Conservation (phyloP, 2,329 filamentous ascomycete genomes). For the Coleophoma crateriformis region DNA sequence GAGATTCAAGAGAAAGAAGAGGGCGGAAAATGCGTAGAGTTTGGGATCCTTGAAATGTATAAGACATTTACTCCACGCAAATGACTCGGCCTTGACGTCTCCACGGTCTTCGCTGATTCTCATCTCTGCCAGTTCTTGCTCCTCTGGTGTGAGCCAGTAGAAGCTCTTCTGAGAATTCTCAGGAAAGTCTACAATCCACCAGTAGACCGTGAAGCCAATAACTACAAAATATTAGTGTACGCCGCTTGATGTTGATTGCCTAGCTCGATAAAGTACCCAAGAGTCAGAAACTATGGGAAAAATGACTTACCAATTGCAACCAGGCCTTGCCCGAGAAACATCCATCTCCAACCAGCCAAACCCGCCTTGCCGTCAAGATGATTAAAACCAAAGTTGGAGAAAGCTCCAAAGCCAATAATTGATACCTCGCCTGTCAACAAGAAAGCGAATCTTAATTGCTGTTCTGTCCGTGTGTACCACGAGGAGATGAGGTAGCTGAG, state of each 20-base stretch:
- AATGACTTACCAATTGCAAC: slow-evolving; percentile 40
- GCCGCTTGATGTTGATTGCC: background rate
- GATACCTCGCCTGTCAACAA: slow-evolving; percentile 60
- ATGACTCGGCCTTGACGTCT: slow-evolving; percentile 42
- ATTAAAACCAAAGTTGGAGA: slow-evolving; percentile 60
- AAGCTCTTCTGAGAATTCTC: slow-evolving; percentile 50
- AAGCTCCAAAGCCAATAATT: slow-evolving; percentile 36
- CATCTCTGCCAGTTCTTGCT: slow-evolving; percentile 40
- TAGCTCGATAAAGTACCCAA: no score
- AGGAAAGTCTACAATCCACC: slow-evolving; percentile 60
- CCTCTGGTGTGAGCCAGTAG: slow-evolving; percentile 44
- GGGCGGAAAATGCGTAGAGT: slow-evolving; percentile 56
- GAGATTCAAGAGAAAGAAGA: slow-evolving; percentile 65
- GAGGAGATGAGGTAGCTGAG: slow-evolving; percentile 41
- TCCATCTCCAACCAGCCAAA: slow-evolving; percentile 61
- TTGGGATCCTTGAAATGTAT: slow-evolving; percentile 46
- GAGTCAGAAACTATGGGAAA: background rate
- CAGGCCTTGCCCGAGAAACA: slow-evolving; percentile 45
- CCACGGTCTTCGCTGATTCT: slow-evolving; percentile 53
- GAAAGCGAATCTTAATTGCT: slow-evolving; percentile 54
- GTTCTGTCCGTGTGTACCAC: slow-evolving; percentile 26
- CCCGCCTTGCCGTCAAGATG: slow-evolving; percentile 47
- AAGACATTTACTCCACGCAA: slow-evolving; percentile 54
- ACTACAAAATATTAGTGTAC: slow-evolving; percentile 28
- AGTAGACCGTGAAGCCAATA: slow-evolving; percentile 46